These are phyloP conservation scores for Calvatia gigantea DNA, from an alignment of 768 basidiomycete species.

Conservation along the genomic window DNA sequence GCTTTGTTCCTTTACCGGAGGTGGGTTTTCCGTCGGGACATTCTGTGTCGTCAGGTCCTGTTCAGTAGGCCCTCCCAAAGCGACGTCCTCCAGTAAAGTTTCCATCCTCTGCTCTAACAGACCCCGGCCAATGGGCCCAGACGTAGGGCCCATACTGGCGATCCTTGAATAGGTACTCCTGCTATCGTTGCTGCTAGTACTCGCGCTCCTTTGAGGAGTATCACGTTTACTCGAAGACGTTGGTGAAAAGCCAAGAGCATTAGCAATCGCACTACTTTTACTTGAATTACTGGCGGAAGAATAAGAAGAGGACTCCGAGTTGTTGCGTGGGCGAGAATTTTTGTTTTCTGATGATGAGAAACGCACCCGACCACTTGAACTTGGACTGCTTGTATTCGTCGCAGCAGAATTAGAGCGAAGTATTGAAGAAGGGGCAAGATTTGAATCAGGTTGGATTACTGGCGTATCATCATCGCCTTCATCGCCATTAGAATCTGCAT, in stretches of 20 bases:
- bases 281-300: constrained; percentile 16
- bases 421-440: constrained; percentile 1
- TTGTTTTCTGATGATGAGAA: neutral
- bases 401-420: constrained; percentile 13
- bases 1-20: neutral
- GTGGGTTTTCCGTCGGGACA: constrained; percentile 1
- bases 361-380: constrained; percentile 7
- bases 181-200: constrained; percentile 26
- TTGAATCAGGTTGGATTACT: neutral
- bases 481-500: constrained; percentile 45
- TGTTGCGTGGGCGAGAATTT: constrained; percentile 15
- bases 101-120: constrained; percentile 16
- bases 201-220: constrained; percentile 27
- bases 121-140: constrained; percentile 8
- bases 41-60: constrained; percentile 11
- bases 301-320: constrained; percentile 24
- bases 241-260: constrained; percentile 40
- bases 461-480: constrained; percentile 28
- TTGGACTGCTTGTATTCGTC: constrained; percentile 8
- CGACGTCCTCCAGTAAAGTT: constrained; percentile 14
- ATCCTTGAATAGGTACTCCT: constrained; percentile 29
- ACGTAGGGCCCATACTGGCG: constrained; percentile 11
- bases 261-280: constrained; percentile 29
- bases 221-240: constrained; percentile 37
- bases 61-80: constrained; percentile 19